Percentiles rank a stretch among this genome's conserved stretches.
phyloP scores from a whole-genome alignment of 2,329 filamentous ascomycete genomes.

The Aspergillus oerlinghausenensis region DNA sequence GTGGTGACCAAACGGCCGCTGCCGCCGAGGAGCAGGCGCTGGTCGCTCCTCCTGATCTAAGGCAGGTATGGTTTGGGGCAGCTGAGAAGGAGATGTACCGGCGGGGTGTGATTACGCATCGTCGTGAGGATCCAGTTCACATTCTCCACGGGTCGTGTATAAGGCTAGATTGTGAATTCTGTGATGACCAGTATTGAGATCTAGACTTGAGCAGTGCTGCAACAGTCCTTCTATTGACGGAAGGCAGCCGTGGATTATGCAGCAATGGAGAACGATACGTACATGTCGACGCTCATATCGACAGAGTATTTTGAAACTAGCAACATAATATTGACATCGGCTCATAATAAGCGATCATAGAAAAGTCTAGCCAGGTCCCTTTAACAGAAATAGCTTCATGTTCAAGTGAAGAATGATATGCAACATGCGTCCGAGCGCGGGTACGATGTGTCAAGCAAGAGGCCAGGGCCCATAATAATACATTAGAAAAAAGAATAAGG shows the following conservation, averaged over 20 bases:
- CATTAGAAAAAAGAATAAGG: conserved; percentile 19
- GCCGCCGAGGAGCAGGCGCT: background rate
- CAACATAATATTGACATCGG: background rate
- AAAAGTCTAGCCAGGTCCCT: conserved; percentile 22
- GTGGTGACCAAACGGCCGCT: background rate
- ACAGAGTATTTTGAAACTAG: background rate
- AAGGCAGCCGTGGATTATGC: too few relatives aligned
- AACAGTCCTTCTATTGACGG: background rate
- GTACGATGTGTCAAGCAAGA: conserved; percentile 10
- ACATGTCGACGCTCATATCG: background rate
- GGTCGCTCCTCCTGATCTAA: conserved; percentile 8
- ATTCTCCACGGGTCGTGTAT: conserved; percentile 18
- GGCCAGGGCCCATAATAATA: conserved; percentile 24
- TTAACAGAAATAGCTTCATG: conserved; percentile 7
- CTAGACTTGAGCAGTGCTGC: too few relatives aligned
- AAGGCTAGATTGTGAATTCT: conserved; percentile 17
- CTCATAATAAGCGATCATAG: conserved; percentile 6
- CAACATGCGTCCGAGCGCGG: conserved; percentile 15
- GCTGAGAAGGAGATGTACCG: conserved; percentile 17
- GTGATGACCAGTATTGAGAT: conserved; percentile 4
- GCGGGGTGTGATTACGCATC: conserved; percentile 19
- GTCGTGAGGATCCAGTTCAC: conserved; percentile 13
- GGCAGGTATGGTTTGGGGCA: conserved; percentile 22
- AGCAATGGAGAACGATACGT: too few relatives aligned
- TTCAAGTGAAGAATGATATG: conserved; percentile 14